Percentiles rank a stretch among this genome's conserved stretches.
These are phyloP conservation scores for Quercus agrifolia DNA, from an alignment of 306 rosid species.

Conservation along the genomic window DNA sequence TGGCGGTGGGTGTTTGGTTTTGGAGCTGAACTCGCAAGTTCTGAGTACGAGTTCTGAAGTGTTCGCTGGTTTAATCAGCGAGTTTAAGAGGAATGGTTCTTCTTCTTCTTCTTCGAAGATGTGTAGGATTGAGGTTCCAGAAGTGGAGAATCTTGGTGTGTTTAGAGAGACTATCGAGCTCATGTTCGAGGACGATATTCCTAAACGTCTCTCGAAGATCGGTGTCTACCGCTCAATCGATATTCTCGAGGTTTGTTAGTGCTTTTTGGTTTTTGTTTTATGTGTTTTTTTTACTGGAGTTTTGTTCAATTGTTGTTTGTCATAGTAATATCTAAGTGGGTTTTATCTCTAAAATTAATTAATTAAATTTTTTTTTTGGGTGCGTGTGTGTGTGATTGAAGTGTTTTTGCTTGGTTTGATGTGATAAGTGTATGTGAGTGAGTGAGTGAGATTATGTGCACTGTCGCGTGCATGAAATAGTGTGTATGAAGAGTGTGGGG, in stretches of 20 bases:
- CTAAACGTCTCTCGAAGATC: conserved; percentile 49
- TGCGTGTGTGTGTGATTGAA: background rate
- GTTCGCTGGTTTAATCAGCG: conserved; percentile 58
- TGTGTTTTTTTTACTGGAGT: background rate
- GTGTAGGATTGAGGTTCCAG: conserved; percentile 84
- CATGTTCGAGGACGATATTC: conserved; percentile 75
- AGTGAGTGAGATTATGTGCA: background rate
- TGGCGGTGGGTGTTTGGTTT: conserved; percentile 59
- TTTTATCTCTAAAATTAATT: background rate
- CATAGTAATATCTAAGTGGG: background rate
- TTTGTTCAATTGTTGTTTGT: background rate
- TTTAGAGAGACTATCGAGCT: conserved; percentile 75
- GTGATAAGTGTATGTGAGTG: background rate
- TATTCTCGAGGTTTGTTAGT: conserved; percentile 67
- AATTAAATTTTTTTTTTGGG: background rate
- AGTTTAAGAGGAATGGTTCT: conserved; percentile 28
- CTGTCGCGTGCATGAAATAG: background rate
- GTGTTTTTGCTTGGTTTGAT: background rate
- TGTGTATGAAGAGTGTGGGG: background rate
- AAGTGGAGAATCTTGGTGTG: conserved; percentile 71
- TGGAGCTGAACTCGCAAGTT: conserved; percentile 71
- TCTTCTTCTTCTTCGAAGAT: conserved; percentile 29
- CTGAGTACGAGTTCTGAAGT: conserved; percentile 74
- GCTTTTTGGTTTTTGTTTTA: background rate
- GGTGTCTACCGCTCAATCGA: conserved; percentile 80